Conservation (phyloP, 2,329 filamentous ascomycete species). For the Colletotrichum echinochloae region DNA sequence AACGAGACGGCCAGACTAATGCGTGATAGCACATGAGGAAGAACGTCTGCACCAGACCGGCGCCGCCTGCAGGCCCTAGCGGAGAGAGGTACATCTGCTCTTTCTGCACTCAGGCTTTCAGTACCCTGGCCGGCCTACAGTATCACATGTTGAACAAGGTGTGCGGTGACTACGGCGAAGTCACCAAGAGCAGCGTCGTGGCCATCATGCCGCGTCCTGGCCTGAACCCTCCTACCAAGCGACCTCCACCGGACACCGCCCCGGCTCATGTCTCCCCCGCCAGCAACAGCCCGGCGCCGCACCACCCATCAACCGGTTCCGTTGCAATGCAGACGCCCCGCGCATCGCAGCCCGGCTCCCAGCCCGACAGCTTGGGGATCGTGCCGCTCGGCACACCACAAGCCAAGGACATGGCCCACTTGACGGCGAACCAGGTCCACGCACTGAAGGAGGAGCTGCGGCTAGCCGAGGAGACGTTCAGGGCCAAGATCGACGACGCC, state of each 20-base stretch:
- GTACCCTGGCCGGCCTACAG: slow-evolving; percentile 53
- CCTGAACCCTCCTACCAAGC: slow-evolving; percentile 11
- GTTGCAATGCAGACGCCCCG: slow-evolving; percentile 7
- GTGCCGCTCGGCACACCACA: slow-evolving; percentile 19
- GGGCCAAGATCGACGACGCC: slow-evolving; percentile 16
- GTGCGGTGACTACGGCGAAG: slow-evolving; percentile 57
- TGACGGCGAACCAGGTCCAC: slow-evolving; percentile 20
- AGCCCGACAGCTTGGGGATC: background rate
- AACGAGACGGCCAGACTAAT: slow-evolving; percentile 3
- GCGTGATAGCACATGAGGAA: slow-evolving; percentile 51
- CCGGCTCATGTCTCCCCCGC: background rate
- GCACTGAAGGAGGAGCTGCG: slow-evolving; percentile 53
- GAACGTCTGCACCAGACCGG: slow-evolving; percentile 48
- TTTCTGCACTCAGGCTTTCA: slow-evolving; percentile 61
- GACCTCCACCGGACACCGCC: background rate
- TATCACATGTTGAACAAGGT: slow-evolving; percentile 60
- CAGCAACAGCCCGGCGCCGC: slow-evolving; percentile 13
- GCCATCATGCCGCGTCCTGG: background rate
- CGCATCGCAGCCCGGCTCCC: background rate
- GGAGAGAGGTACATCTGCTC: slow-evolving; percentile 50
- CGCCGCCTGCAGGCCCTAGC: slow-evolving; percentile 33
- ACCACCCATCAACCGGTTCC: background rate
- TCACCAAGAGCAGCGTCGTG: background rate
- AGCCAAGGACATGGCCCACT: slow-evolving; percentile 29
- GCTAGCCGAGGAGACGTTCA: slow-evolving; percentile 48